Conservation (phyloP, 1,284 basidiomycete species). For the Lignosus rhinocerotis region DNA sequence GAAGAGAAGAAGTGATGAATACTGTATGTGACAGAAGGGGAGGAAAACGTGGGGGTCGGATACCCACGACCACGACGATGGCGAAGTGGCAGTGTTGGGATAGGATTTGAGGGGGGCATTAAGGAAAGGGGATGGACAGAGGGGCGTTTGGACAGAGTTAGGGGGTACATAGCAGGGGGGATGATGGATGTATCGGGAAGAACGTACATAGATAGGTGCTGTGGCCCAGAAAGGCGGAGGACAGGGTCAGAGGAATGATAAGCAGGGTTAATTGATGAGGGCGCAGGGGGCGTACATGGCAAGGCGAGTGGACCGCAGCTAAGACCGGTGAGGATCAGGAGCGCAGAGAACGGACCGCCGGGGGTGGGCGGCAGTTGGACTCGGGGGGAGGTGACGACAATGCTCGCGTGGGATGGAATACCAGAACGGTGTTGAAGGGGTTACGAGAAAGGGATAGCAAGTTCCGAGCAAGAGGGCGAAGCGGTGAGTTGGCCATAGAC, state of each 20-base stretch:
- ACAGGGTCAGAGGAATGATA: background rate
- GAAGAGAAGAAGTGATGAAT: background rate
- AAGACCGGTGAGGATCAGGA: background rate
- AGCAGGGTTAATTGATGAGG: background rate
- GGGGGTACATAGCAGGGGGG: background rate
- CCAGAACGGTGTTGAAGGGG: slow-evolving; percentile 1
- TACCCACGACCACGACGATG: background rate
- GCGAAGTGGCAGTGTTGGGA: background rate
- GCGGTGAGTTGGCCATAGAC: background rate
- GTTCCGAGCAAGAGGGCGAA: slow-evolving; percentile 3
- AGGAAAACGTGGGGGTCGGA: background rate
- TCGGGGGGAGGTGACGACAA: background rate
- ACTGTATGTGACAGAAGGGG: background rate
- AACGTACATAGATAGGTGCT: background rate
- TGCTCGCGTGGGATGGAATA: slow-evolving; percentile 1
- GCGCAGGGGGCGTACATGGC: background rate
- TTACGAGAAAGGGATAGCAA: slow-evolving; percentile 4
- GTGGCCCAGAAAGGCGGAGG: background rate
- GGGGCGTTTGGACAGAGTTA: background rate
- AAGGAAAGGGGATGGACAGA: background rate
- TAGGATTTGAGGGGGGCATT: background rate
- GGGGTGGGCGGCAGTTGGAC: background rate
- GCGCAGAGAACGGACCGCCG: background rate
- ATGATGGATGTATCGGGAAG: background rate
- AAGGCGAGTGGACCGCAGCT: too few relatives aligned